These are phyloP conservation scores for Tulasnella sp. DNA, from an alignment of 768 basidiomycete genomes.

Conservation along the genomic window DNA sequence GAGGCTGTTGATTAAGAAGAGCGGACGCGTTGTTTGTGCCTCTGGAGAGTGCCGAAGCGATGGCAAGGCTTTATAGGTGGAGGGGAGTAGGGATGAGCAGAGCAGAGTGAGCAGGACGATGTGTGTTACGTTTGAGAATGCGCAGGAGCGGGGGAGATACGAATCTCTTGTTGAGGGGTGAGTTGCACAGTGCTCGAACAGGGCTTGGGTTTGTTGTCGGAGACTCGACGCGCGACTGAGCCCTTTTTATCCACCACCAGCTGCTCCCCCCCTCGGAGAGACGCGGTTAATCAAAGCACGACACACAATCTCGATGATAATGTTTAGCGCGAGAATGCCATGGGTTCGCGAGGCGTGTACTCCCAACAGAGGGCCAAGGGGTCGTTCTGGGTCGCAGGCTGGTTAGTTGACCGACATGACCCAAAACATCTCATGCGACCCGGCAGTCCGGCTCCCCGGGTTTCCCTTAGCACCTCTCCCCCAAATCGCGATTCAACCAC, in stretches of 20 bases:
- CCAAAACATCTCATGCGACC: background rate
- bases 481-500: background rate
- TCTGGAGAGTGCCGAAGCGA: conserved; percentile 10
- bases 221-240: background rate
- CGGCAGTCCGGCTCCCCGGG: background rate
- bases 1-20: conserved; percentile 10
- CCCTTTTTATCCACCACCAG: background rate
- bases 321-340: background rate
- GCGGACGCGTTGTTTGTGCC: background rate
- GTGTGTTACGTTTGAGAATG: conserved; percentile 8
- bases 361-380: background rate
- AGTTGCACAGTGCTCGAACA: conserved; percentile 8
- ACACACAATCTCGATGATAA: background rate
- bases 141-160: conserved; percentile 5
- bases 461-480: background rate
- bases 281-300: background rate
- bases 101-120: background rate
- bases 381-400: background rate
- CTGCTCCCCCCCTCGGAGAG: background rate
- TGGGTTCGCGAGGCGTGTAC: background rate
- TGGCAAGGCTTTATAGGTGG: background rate
- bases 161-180: conserved; percentile 1
- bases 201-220: conserved; percentile 4
- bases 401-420: background rate
- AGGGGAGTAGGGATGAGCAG: background rate